These are phyloP conservation scores for Aspergillus puulaauensis DNA, from an alignment of 2,329 filamentous ascomycete species.

Conservation along the genomic window DNA sequence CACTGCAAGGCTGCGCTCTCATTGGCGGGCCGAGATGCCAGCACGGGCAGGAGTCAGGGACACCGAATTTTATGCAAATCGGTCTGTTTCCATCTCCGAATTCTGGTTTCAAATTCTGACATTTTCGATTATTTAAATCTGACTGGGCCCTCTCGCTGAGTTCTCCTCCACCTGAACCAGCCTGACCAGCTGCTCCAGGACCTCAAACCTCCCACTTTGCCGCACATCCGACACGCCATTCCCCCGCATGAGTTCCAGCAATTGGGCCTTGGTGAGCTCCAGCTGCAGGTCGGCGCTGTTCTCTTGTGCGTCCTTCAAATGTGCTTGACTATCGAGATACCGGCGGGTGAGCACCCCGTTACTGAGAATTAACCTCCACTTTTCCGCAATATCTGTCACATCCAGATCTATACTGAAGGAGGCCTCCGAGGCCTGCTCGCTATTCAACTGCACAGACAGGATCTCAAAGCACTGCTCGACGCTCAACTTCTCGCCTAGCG, in stretches of 20 bases:
- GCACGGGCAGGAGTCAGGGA: background rate
- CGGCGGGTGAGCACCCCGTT: constrained; percentile 21
- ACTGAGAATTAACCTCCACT: constrained; percentile 21
- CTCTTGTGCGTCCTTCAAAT: background rate
- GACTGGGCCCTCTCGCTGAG: background rate
- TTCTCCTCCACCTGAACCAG: background rate
- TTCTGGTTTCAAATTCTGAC: too few species aligned
- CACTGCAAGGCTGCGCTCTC: background rate
- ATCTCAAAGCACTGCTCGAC: constrained; percentile 21
- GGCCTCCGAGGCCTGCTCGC: constrained; percentile 7
- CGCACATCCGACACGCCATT: background rate
- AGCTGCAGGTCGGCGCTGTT: constrained; percentile 2
- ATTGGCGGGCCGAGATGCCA: constrained; percentile 22
- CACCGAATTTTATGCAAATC: background rate
- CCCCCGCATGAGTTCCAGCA: background rate
- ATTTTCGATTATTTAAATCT: background rate
- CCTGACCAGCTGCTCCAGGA: background rate
- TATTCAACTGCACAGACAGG: constrained; percentile 20
- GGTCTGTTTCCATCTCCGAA: background rate
- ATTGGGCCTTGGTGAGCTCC: background rate
- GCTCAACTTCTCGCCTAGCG: constrained; percentile 9
- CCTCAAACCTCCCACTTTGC: background rate
- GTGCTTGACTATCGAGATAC: background rate
- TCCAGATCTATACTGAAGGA: constrained; percentile 17
- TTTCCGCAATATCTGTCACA: constrained; percentile 12